A percentile compares a stretch with the other conserved stretches of the same genome.
These are phyloP conservation scores for Jamesozyma jinghongensis DNA, from an alignment of 805 yeast species.

Conservation along the genomic window DNA sequence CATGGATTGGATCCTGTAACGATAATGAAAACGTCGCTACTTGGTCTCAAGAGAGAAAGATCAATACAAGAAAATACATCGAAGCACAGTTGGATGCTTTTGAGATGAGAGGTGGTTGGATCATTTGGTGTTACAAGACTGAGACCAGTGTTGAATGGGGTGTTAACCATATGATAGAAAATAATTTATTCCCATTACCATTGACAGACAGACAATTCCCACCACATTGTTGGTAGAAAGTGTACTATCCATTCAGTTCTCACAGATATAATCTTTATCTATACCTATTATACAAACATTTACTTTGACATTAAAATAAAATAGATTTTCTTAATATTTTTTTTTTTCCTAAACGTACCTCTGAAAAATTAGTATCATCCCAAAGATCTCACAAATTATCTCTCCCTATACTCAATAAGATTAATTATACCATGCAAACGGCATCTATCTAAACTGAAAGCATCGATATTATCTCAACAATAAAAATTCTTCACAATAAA, in stretches of 20 bases:
- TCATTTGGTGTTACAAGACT: conserved; percentile 91
- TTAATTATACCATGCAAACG: no score
- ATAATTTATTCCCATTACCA: conserved; percentile 76
- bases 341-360: background rate
- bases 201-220: conserved; percentile 57
- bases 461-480: no score
- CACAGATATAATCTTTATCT: no score
- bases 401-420: no score
- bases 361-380: no score
- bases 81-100: conserved; percentile 90
- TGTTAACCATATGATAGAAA: conserved; percentile 45
- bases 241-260: no score
- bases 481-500: no score
- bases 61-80: conserved; percentile 55
- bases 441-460: no score
- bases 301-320: background rate
- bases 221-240: conserved; percentile 8
- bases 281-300: no score
- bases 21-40: conserved; percentile 36
- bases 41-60: conserved; percentile 54
- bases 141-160: conserved; percentile 85
- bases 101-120: conserved; percentile 74
- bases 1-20: conserved; percentile 53
- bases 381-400: no score
- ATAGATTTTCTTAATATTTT: background rate